These are phyloP conservation scores for Thalassiosira allenii DNA, from an alignment of 352 stramenopile species.

Conservation along the genomic window DNA sequence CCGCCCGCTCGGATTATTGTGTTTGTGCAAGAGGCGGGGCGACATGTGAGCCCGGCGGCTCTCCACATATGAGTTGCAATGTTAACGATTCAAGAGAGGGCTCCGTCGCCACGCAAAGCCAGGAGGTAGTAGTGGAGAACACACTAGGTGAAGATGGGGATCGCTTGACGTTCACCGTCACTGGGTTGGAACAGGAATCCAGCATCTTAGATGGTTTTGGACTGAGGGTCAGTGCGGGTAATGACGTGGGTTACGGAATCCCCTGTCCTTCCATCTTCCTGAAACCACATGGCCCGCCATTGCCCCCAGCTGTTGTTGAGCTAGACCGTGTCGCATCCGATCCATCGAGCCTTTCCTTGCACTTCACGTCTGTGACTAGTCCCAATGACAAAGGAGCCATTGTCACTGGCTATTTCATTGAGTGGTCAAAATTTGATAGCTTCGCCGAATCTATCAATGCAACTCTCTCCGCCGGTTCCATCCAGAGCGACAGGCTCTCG, in stretches of 20 bases:
- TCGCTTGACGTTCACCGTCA: conserved; percentile 66
- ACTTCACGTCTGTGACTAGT: conserved; percentile 87
- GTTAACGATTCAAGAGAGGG: conserved; percentile 87
- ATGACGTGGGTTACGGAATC: conserved; percentile 69
- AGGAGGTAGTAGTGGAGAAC: conserved; percentile 41
- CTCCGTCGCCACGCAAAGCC: conserved; percentile 32
- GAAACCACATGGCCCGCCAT: conserved; percentile 91
- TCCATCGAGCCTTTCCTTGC: conserved; percentile 84
- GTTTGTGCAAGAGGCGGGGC: conserved; percentile 45
- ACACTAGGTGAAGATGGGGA: conserved; percentile 43
- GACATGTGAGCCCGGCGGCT: conserved; percentile 44
- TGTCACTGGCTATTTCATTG: conserved; percentile 89
- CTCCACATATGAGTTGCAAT: conserved; percentile 75
- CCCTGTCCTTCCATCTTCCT: conserved; percentile 70
- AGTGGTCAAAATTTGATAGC: conserved; percentile 83
- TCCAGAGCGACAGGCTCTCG: conserved; percentile 57
- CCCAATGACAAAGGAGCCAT: conserved; percentile 87
- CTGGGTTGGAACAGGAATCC: conserved; percentile 68
- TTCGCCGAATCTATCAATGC: conserved; percentile 74
- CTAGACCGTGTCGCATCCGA: conserved; percentile 87
- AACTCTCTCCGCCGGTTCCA: conserved; percentile 42
- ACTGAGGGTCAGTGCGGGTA: conserved; percentile 80
- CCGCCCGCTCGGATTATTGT: conserved; percentile 46
- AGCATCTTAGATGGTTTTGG: conserved; percentile 74
- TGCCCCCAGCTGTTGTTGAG: conserved; percentile 85